Evolutionary conservation across 106 monocot genomes (phyloP), one percentile per base, ranked within the genome.

Genomic region (Amphibolis antarctica): DNA sequence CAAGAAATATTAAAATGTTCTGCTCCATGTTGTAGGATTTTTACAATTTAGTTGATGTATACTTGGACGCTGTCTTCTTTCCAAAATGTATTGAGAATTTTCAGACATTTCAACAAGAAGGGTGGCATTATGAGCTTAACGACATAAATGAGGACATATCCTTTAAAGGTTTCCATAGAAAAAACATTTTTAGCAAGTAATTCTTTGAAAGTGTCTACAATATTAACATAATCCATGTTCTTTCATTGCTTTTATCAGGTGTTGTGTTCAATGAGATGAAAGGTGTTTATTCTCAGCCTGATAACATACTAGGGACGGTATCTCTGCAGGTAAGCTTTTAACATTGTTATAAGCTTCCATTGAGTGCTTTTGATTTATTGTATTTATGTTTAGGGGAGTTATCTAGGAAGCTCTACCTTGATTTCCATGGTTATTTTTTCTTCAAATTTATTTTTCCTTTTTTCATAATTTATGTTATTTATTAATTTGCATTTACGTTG

Each of bases 251-350:
- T 47, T 11, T 73, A 76, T 74, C 76, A 96, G 96, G 96, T 81
- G 96, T 98, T 45, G 96, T 98, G 5, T 98, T 98, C 71, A 98
- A 98, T 81, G 96, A 98, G 77, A 98, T 98, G 96, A 98, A 98
- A 90, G 96, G 96, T 69, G 87, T 98, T 44, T 98, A 98, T 62
- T 98, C 96, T 54, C 96, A 98, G 78, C 96, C 96, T 61, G 96
- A 98, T 75, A 98, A 85, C 53, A 72, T 98, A 78, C 69, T 90
- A 42, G 84, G 90, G 45, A 75, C 90, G 44, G 74, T 71, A 28
- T 60, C 80, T 50, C 90, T 82, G 62, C 89, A 98, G 90, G 96
- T 64, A 78, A 78, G 74, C 36, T 74, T 68, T 26, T 4, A 22
- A 7, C 36, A 36, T 4, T 4, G 36, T 36, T 36, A 36, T 36